A percentile compares a stretch with the other conserved stretches of the same genome.
These are phyloP conservation scores for Penicillium sp. DNA, from an alignment of 2,329 filamentous ascomycete genomes.

Conservation along the genomic window DNA sequence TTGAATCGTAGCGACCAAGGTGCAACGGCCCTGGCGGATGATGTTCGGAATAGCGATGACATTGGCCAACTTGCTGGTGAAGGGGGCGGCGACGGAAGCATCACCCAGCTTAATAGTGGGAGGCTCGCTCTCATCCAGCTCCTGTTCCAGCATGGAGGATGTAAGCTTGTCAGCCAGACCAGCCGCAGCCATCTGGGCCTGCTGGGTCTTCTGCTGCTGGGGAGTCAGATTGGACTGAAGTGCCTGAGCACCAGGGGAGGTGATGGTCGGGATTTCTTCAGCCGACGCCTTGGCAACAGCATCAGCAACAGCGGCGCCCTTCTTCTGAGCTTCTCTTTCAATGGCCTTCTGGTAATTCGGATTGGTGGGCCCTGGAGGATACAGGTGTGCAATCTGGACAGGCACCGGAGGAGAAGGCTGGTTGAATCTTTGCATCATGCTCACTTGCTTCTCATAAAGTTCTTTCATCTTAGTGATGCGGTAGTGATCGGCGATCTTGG, in stretches of 20 bases:
- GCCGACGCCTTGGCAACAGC: constrained; percentile 48
- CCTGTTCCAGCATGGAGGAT: constrained; percentile 78
- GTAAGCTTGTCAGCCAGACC: constrained; percentile 82
- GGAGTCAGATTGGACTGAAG: constrained; percentile 51
- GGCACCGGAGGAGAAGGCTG: constrained; percentile 89
- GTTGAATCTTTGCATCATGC: constrained; percentile 91
- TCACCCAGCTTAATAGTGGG: constrained; percentile 96
- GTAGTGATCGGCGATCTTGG: constrained; percentile 85
- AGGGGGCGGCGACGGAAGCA: constrained; percentile 92
- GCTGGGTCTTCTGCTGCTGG: constrained; percentile 48
- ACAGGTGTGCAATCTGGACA: constrained; percentile 85
- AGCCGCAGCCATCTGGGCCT: constrained; percentile 64
- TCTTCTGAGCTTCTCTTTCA: constrained; percentile 74
- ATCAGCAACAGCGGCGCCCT: constrained; percentile 58
- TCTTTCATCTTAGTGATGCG: constrained; percentile 98
- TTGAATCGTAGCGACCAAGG: constrained; percentile 94
- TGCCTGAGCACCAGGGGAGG: constrained; percentile 60
- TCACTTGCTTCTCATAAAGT: constrained; percentile 91
- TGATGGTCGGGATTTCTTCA: constrained; percentile 58
- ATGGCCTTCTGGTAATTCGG: constrained; percentile 93
- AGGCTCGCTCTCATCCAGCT: constrained; percentile 82
- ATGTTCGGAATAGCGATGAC: constrained; percentile 98
- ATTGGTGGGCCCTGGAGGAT: constrained; percentile 82
- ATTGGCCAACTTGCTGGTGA: constrained; percentile 95
- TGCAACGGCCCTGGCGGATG: constrained; percentile 94